Evolutionary conservation across 75 land plant genomes (phyloP).

Genomic region (Pinus tabuliformis): DNA sequence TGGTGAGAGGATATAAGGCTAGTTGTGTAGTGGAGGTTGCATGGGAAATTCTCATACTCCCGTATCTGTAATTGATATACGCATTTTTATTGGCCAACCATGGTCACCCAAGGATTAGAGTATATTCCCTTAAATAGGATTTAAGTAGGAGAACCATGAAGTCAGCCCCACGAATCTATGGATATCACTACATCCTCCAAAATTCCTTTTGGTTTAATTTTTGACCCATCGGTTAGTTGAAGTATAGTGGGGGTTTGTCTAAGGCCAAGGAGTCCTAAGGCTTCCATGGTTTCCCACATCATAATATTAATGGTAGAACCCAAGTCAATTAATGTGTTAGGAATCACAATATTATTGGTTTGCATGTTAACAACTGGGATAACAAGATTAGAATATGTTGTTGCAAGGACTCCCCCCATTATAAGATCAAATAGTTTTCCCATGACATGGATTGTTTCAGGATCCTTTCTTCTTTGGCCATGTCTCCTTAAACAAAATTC

Average conservation of each 20-base stretch:
- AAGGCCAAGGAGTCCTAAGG: fast-evolving
- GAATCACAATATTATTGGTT: no score
- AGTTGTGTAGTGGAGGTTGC: no score
- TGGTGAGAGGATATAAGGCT: no score
- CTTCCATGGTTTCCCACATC: background rate
- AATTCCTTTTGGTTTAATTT: background rate
- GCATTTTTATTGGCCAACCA: background rate
- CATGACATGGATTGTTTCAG: background rate
- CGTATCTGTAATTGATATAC: background rate
- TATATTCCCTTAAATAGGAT: background rate
- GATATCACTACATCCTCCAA: background rate
- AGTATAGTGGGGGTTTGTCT: background rate
- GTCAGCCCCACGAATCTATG: background rate
- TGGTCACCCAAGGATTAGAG: background rate
- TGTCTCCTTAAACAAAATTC: background rate
- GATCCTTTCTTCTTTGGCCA: background rate
- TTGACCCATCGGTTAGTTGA: background rate
- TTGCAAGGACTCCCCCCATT: background rate
- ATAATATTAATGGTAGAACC: background rate
- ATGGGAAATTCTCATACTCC: background rate
- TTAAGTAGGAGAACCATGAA: background rate
- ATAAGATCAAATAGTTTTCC: background rate
- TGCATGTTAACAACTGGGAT: background rate
- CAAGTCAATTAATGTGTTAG: no score
- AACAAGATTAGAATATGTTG: background rate